A percentile compares a stretch with the other conserved stretches of the same genome.
These are phyloP conservation scores for Yamadazyma mexicana DNA, from an alignment of 1,139 yeast species.

Conservation along the genomic window DNA sequence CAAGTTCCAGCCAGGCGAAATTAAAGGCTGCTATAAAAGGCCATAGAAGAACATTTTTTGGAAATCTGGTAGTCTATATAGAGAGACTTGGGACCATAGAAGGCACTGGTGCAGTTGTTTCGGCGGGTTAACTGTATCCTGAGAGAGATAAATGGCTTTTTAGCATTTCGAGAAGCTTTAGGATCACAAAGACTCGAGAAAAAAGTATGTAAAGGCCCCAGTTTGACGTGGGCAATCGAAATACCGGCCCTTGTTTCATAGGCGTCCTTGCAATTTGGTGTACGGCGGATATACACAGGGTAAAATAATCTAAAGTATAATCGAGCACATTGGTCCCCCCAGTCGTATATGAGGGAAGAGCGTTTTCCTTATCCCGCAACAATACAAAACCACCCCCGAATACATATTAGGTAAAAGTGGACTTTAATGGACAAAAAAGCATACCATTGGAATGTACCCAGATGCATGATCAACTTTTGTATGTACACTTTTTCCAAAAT, in stretches of 20 bases:
- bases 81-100: no score
- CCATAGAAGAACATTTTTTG: no score
- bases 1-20: background rate
- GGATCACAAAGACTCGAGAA: background rate
- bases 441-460: background rate
- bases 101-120: background rate
- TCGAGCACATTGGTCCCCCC: background rate
- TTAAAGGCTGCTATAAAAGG: background rate
- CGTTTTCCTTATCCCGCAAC: background rate
- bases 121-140: background rate
- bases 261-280: background rate
- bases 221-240: background rate
- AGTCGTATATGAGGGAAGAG: slow-evolving; percentile 2
- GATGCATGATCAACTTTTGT: background rate
- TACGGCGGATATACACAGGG: background rate
- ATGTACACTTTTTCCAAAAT: background rate
- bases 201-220: background rate
- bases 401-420: background rate
- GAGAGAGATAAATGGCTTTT: background rate
- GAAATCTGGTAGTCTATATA: no score
- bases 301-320: background rate
- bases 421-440: background rate
- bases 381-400: background rate
- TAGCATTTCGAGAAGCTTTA: background rate
- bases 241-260: background rate